Conservation (phyloP, 495 filamentous ascomycete genomes). For the Neurospora discreta region DNA sequence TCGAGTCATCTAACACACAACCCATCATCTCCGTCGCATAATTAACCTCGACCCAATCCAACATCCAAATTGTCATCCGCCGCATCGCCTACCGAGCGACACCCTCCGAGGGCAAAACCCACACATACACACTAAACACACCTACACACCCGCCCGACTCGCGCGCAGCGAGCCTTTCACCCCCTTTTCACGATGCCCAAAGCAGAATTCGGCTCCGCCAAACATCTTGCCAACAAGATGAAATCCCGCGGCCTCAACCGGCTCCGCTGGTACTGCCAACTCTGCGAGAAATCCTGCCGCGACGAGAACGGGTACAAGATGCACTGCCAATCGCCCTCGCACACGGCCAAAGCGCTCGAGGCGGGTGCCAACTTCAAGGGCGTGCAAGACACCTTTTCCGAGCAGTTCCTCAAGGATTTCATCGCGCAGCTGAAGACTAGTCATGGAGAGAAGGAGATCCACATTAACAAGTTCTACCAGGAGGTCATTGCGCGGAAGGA, state of each 20-base stretch:
- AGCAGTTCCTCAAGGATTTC: conserved; percentile 74
- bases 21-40: background rate
- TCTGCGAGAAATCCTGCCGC: conserved; percentile 48
- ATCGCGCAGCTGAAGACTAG: conserved; percentile 58
- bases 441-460: conserved; percentile 77
- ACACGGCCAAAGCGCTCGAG: conserved; percentile 75
- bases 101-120: background rate
- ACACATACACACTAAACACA: background rate
- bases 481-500: conserved; percentile 69
- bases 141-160: conserved; percentile 10
- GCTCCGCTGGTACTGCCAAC: conserved; percentile 76
- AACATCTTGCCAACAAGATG: conserved; percentile 78
- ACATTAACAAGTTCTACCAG: conserved; percentile 89
- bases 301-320: conserved; percentile 71
- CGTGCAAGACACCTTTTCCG: conserved; percentile 59
- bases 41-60: background rate
- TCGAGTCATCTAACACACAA: background rate
- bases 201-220: conserved; percentile 81
- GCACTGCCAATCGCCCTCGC: conserved; percentile 70
- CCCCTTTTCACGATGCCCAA: conserved; percentile 60
- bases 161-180: conserved; percentile 10
- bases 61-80: background rate
- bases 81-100: background rate
- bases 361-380: conserved; percentile 74
- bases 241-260: conserved; percentile 82